Percentiles rank a stretch among this genome's conserved stretches.
phyloP scores from a whole-genome alignment of 768 basidiomycete species.

The Xerocomellus dryophilus region DNA sequence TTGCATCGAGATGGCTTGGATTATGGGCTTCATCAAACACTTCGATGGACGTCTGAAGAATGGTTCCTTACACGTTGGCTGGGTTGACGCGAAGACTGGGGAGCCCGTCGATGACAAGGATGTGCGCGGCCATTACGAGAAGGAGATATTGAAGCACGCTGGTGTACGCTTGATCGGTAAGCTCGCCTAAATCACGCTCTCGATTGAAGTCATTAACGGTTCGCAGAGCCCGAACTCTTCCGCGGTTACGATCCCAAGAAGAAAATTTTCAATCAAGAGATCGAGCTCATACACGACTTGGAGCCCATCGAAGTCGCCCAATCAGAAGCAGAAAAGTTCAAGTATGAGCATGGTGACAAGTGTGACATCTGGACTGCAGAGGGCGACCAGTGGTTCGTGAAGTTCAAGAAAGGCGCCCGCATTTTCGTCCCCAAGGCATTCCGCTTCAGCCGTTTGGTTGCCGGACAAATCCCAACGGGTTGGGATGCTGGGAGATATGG shows the following conservation, averaged over 20 bases:
- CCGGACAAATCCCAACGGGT: slow-evolving; percentile 94
- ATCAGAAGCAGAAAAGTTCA: slow-evolving; percentile 91
- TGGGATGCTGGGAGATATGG: slow-evolving; percentile 97
- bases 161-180: slow-evolving; percentile 93
- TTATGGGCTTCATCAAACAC: slow-evolving; percentile 98
- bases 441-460: slow-evolving; percentile 90
- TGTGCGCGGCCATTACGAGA: slow-evolving; percentile 89
- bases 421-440: slow-evolving; percentile 93
- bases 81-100: slow-evolving; percentile 91
- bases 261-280: slow-evolving; percentile 96
- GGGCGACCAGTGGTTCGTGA: slow-evolving; percentile 95
- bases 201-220: slow-evolving; percentile 10
- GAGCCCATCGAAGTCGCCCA: slow-evolving; percentile 94
- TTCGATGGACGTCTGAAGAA: slow-evolving; percentile 96
- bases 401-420: slow-evolving; percentile 97
- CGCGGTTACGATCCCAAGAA: slow-evolving; percentile 96
- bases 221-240: slow-evolving; percentile 92
- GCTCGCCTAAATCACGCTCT: slow-evolving; percentile 18
- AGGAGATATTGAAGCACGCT: slow-evolving; percentile 85
- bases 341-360: slow-evolving; percentile 93
- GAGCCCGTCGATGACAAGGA: slow-evolving; percentile 99
- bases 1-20: slow-evolving; percentile 99
- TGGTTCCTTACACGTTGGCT: slow-evolving; percentile 91
- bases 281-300: slow-evolving; percentile 94
- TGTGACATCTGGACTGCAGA: slow-evolving; percentile 93